Evolutionary conservation across 306 rosid species (phyloP), one percentile per base, ranked within the genome.

Genomic region (Delonix regia): DNA sequence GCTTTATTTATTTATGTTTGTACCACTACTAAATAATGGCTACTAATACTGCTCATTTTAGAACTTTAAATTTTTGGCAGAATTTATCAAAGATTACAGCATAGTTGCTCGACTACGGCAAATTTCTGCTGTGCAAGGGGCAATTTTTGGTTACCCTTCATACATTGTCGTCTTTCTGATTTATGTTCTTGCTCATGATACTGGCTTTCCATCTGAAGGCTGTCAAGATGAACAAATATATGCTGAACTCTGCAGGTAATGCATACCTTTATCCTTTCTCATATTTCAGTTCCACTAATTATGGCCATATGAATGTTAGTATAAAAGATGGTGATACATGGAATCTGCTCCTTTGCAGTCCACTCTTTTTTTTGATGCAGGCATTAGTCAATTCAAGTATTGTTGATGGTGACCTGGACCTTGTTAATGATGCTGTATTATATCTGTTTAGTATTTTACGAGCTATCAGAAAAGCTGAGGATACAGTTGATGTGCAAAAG

Each of bases 401-500:
- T 48, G 89, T 83, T 68, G 92, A 85, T 82, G 91, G 90, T 44
- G 88, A 90, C 67, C 78, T 59, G 86, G 85, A 83, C 86, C 77
- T 79, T 72, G 83, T 88, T 45, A 87, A 86, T 59, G 91, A 87
- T 67, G 80, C 91, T 80, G 89, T 76, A 62, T 74, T 81, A 77
- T 82, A 85, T 87, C 66, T 93, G 75, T 81, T 74, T 77, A 82
- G 90, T 62, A 91, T 93, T 85, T 92, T 93, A 59, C 90, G 91
- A 81, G 99, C 96, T 74, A 86, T 95, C 78, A 91, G 82, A 88
- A 92, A 79, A 83, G 90, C 90, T 53, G 99, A 95, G 85, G 96
- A 92, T 87, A 93, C 87, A 69, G 76, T 87, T 71, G 89, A 89
- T 79, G 76, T 42, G 13, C 85, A 82, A 51, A 86, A 45, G 71